These are phyloP conservation scores for Sambucus nigra DNA, from an alignment of 129 eudicot species.

Conservation along the genomic window DNA sequence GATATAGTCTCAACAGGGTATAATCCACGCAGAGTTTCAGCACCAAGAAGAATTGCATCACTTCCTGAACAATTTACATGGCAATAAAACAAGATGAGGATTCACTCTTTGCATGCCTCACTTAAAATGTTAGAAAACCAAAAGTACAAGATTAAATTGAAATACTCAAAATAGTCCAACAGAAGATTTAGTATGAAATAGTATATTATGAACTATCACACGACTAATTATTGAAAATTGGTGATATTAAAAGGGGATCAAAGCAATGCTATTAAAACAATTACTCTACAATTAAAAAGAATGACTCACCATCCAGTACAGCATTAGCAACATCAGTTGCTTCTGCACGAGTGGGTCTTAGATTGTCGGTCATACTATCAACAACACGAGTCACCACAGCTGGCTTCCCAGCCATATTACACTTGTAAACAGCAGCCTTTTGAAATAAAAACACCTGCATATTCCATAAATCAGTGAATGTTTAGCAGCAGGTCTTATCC, in stretches of 20 bases:
- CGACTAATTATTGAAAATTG: no score
- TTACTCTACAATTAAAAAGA: background rate
- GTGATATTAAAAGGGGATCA: no score
- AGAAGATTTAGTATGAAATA: background rate
- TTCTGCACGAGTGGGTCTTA: conserved; percentile 77
- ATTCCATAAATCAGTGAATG: background rate
- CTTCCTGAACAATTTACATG: conserved; percentile 33
- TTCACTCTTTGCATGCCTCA: background rate
- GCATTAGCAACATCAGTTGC: conserved; percentile 89
- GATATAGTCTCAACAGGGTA: conserved; percentile 64
- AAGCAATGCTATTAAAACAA: background rate
- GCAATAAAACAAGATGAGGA: background rate
- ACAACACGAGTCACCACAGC: conserved; percentile 77
- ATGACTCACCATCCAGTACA: conserved; percentile 48
- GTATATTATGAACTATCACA: background rate
- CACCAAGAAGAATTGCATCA: conserved; percentile 79
- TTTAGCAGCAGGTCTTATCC: background rate
- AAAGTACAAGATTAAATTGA: no score
- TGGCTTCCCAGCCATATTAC: conserved; percentile 79
- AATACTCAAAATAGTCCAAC: background rate
- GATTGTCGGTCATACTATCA: conserved; percentile 70
- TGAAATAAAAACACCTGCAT: conserved; percentile 65
- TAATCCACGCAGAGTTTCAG: conserved; percentile 65
- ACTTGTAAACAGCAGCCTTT: conserved; percentile 66
- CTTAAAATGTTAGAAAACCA: background rate